phyloP scores from a whole-genome alignment of 2,329 filamentous ascomycete species.

The Penicillium verrucosum region DNA sequence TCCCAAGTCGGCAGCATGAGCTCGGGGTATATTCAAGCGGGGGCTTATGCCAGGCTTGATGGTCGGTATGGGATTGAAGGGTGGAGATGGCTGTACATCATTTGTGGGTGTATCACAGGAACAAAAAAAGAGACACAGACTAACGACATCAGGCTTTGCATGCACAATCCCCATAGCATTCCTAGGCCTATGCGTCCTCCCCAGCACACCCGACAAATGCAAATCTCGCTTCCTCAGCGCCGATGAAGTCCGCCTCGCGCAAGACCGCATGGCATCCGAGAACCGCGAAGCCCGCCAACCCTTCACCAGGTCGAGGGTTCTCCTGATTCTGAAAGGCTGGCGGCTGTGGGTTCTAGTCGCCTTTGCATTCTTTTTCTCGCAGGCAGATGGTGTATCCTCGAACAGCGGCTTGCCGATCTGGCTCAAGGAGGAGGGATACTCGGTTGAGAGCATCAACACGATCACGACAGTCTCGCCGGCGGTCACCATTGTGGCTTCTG shows the following conservation, averaged over 20 bases:
- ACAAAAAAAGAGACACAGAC: not conserved
- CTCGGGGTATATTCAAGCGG: conserved; percentile 23
- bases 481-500: conserved; percentile 17
- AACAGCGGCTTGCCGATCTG: conserved; percentile 22
- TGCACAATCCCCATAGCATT: conserved; percentile 24
- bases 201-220: conserved; percentile 23
- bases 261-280: conserved; percentile 22
- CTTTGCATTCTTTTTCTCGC: conserved; percentile 24
- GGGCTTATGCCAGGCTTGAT: conserved; percentile 18
- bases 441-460: conserved; percentile 20
- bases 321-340: conserved; percentile 18
- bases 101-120: conserved; percentile 8
- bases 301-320: conserved; percentile 13
- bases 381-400: conserved; percentile 22
- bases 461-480: conserved; percentile 18
- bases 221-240: conserved; percentile 15
- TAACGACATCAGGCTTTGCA: conserved; percentile 14
- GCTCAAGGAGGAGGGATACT: conserved; percentile 21
- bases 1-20: conserved; percentile 25
- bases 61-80: conserved; percentile 18
- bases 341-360: conserved; percentile 16
- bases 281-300: conserved; percentile 19
- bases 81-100: conserved; percentile 21
- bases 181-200: conserved; percentile 19
- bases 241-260: conserved; percentile 18